Base-by-base conservation (phyloP, 768 basidiomycete genomes). In the Lyophyllum semitale region DNA sequence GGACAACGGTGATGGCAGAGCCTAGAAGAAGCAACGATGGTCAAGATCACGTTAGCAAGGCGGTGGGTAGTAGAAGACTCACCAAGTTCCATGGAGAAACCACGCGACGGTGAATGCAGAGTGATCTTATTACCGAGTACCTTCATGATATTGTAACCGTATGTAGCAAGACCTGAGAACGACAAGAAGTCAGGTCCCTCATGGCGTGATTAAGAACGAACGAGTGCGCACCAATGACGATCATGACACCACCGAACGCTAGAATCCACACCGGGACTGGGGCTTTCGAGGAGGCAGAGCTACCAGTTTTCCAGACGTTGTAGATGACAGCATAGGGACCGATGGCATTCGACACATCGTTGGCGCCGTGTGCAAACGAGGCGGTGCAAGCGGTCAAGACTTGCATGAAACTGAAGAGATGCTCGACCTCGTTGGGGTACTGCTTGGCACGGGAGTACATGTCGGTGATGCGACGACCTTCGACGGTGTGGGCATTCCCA, bases 291-390 rank as follows among this genome's bases (percentile, higher is more conserved):
- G 60, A 53, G 12, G 62, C 54, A 2, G 58, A 44, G 12, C 42
- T 46, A 20, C 66, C 68, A 25, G 62, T 63, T 9, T 46, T 58
- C 68, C 68, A 69, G 15, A 63, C 57, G 27, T 52, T 53, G 57
- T 61, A 67, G 55, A 69, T 69, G 27, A 65, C 66, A 41, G 68
- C 61, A 57, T 62, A 69, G n/a, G 68, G 66, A 18, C 68, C 68
- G 35, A 69, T 65, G 27, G 68, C 68, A 20, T 67, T 69, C n/a
- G 61, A 63, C 1, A 69, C 64, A 43, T 69, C 68, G 42, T 69
- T 69, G 38, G 66, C 56, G 15, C 68, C 68, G 33, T 69, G 68
- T 7, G 68, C 66, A 50, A 69, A 69, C 23, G 66, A 67, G 42
- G 68, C 66, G 18, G 63, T 63, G 44, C 68, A 69, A 22, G 68